Evolutionary conservation across 1,284 basidiomycete species (phyloP), one percentile per base, ranked within the genome.

Genomic region (Marasmius sp.): DNA sequence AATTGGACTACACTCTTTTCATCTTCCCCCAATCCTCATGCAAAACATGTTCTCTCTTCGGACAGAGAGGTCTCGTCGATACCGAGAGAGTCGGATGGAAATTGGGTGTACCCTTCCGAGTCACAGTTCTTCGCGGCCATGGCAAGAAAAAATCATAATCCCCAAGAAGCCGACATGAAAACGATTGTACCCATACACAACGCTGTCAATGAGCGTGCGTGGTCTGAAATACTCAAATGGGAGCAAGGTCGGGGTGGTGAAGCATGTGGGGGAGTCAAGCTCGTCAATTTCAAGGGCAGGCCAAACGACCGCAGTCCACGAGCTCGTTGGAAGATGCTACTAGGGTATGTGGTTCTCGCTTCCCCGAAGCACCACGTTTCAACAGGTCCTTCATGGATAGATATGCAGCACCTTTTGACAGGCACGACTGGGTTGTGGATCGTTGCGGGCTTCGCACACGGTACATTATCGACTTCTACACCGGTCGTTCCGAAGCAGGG

Each of bases 61-160:
- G 83, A 91, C 10, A 88, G 96, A 64, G 91, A 93, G 71, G 82
- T 87, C 34, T 98, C 96, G 6, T 93, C 94, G 14, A 98, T 98
- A 72, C 97, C 96, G 8, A 87, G 90, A 68, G 69, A 78, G 12
- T 75, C 80, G 48, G 85, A 86, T 58, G 81, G 82, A 50, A 91
- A 94, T 63, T 99, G 97, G 97, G 93, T 98, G 37, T 99, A 99
- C 76, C 97, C 97, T n/a, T 98, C 97, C 11, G 93, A 98, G 70
- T 87, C 91, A 16, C 97, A 98, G 77, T 99, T 99, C 82, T 99
- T 93, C 77, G 83, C 91, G 22, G 97, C 97, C 8, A 95, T 99
- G 89, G 85, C 89, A 63, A 88, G 97, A 62, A 99, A 99, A 78
- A 87, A 97, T 71, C 92, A 97, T 73, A 86, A 91, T 62, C 91